Base-by-base conservation (phyloP, 140 eudicot genomes). In the Oenanthe javanica region DNA sequence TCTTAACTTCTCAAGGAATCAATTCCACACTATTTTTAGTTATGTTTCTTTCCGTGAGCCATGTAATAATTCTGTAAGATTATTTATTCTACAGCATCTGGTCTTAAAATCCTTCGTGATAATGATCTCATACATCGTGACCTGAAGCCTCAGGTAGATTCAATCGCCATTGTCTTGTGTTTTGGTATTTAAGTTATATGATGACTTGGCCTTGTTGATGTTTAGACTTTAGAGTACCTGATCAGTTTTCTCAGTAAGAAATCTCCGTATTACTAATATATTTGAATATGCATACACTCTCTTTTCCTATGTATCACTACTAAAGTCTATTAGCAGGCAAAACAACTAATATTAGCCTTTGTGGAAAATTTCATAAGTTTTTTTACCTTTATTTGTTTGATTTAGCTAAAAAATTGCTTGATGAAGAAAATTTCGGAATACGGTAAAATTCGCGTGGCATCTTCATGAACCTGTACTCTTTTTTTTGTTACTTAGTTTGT, bases 81-180 rank as follows among this genome's bases (percentile, higher is more conserved):
- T 79, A 71, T 74, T n/a, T 73, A 9, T 81, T 67, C 77, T 84
- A 77, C 93, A 95, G 99, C 97, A 19, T 85, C 92, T 75, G 99
- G 99, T 81, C 86, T 95, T 66, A 92, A 95, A 87, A 86, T 95
- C 79, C 99, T 94, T 80, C 97, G 96, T 27, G 93, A 94, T 27
- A 92, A 92, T 93, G 91, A 94, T 84, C 88, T 92, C 46, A 91
- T 91, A 47, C 97, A 92, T 84, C 90, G 97, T 79, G 97, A 93
- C 85, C 84, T 93, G 66, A 93, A 93, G 78, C 96, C 96, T 13
- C 96, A 90, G 96, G 96, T 90, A 48, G 89, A 82, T 63, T 78
- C 54, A 61, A 12, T 38, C 23, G 15, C 77, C 57, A 25, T n/a
- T 31, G 79, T 49, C 45, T 75, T 49, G 18, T 4, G 3, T 48